phyloP scores from a whole-genome alignment of 352 stramenopile genomes.

The Phytophthora constricta region DNA sequence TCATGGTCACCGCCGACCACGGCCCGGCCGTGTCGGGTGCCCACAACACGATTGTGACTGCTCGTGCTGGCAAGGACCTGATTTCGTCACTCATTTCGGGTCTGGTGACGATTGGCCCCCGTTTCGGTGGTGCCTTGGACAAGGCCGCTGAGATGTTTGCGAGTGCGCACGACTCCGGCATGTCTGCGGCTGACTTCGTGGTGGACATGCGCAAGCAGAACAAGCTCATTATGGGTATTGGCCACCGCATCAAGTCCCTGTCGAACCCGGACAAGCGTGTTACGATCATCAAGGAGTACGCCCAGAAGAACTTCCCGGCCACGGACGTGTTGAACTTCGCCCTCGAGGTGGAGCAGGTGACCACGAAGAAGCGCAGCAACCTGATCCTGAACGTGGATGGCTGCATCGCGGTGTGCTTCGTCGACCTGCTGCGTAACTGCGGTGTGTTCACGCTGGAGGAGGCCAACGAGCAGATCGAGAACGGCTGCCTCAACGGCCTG shows the following conservation, averaged over 20 bases:
- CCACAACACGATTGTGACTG: slow-evolving; percentile 97
- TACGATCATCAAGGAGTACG: slow-evolving; percentile 97
- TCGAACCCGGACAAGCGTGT: slow-evolving; percentile 97
- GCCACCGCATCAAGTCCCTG: slow-evolving; percentile 96
- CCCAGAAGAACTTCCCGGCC: slow-evolving; percentile 93
- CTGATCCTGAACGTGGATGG: slow-evolving; percentile 98
- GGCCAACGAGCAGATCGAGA: slow-evolving; percentile 94
- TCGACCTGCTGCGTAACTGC: slow-evolving; percentile 95
- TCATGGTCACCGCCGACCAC: slow-evolving; percentile 98
- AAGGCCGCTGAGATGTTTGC: slow-evolving; percentile 94
- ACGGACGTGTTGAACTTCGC: slow-evolving; percentile 96
- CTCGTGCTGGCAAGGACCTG: slow-evolving; percentile 96
- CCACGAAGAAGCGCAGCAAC: slow-evolving; percentile 97
- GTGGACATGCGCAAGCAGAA: slow-evolving; percentile 95
- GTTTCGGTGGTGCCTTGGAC: slow-evolving; percentile 96
- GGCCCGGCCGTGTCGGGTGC: slow-evolving; percentile 95
- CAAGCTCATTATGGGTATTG: slow-evolving; percentile 98
- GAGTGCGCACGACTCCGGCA: slow-evolving; percentile 88
- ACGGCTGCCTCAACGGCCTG: slow-evolving; percentile 96
- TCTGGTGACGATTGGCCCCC: slow-evolving; percentile 95
- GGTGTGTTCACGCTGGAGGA: slow-evolving; percentile 91
- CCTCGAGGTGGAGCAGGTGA: slow-evolving; percentile 96
- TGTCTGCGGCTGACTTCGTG: slow-evolving; percentile 92
- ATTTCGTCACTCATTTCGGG: slow-evolving; percentile 97
- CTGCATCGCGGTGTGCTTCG: slow-evolving; percentile 97